phyloP scores from a whole-genome alignment of 192 early-diverging fungal species.

The Gaertneriomyces semiglobifer region DNA sequence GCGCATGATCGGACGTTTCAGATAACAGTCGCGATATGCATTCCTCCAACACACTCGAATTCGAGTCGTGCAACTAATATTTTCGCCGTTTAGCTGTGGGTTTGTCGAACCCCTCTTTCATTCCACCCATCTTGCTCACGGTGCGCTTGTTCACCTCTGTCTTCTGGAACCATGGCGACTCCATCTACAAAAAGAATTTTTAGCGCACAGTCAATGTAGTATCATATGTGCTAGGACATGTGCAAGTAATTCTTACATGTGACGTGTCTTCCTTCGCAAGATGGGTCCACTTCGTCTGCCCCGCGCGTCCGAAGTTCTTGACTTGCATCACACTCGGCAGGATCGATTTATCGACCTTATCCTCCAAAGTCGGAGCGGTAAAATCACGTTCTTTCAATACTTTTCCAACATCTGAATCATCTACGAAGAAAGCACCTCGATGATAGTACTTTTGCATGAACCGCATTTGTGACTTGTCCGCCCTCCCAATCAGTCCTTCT shows the following conservation, averaged over 20 bases:
- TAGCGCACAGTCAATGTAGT: neutral
- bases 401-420: conserved; percentile 48
- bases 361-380: conserved; percentile 68
- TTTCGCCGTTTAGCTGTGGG: conserved; percentile 42
- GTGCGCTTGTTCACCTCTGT: conserved; percentile 47
- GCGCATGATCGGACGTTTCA: too few relatives aligned
- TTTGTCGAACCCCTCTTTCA: conserved; percentile 53
- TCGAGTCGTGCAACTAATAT: neutral
- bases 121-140: conserved; percentile 47
- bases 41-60: too few relatives aligned
- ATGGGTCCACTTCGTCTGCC: conserved; percentile 88
- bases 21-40: too few relatives aligned
- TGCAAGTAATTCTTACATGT: conserved; percentile 28
- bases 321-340: conserved; percentile 87
- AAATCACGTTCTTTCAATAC: conserved; percentile 64
- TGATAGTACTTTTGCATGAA: conserved; percentile 83
- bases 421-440: conserved; percentile 83
- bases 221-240: neutral
- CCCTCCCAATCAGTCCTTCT: conserved; percentile 31
- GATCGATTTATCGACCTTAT: conserved; percentile 62
- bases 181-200: conserved; percentile 27
- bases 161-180: conserved; percentile 47
- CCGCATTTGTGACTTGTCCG: conserved; percentile 51
- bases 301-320: conserved; percentile 81
- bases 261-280: conserved; percentile 81